Evolutionary conservation across 345 rosid genomes (phyloP), one percentile per base, ranked within the genome.

Genomic region (Citrus cavaleriei): DNA sequence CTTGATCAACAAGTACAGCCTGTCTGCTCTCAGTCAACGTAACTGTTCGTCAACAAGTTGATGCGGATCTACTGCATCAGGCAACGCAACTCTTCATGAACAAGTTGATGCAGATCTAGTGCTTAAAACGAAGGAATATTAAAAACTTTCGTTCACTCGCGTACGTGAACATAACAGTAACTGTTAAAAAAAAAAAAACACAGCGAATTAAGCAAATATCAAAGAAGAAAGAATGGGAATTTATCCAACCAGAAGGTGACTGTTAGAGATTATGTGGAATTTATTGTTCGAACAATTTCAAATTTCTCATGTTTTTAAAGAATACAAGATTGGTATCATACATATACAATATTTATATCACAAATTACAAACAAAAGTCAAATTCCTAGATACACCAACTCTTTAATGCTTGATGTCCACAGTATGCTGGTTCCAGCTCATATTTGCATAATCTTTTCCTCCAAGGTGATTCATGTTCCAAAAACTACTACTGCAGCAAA

Each of bases 291-390:
- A 81, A 10, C 70, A 72, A 71, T 51, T 60, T 37, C 70, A 19
- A 57, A 77, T 72, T 46, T 82, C 81, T 65, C 60, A 30, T 78
- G 78, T 82, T 78, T 49, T 73, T 72, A 80, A 85, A 80, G 83
- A 85, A 85, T 80, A 84, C 86, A 82, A 32, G 73, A 73, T 82
- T 35, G 58, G 51, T 87, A 80, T 71, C 71, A 67, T 82, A 77
- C 87, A 83, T 60, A 78, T 84, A 83, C 75, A 84, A 82, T 73
- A 68, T 57, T 54, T 81, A 75, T 65, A 79, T 13, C 77, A 74
- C 54, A 78, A 72, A 79, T 74, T 79, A 70, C 76, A 80, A 76
- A 81, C 76, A 46, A 80, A 37, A 66, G 38, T 38, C 35, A 80
- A 76, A 77, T 79, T 68, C 54, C 40, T 77, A 72, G 80, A 55